Evolutionary conservation across 208 protist genomes (phyloP), one percentile per base, ranked within the genome.

Genomic region (Sergeia podlipaevii): DNA sequence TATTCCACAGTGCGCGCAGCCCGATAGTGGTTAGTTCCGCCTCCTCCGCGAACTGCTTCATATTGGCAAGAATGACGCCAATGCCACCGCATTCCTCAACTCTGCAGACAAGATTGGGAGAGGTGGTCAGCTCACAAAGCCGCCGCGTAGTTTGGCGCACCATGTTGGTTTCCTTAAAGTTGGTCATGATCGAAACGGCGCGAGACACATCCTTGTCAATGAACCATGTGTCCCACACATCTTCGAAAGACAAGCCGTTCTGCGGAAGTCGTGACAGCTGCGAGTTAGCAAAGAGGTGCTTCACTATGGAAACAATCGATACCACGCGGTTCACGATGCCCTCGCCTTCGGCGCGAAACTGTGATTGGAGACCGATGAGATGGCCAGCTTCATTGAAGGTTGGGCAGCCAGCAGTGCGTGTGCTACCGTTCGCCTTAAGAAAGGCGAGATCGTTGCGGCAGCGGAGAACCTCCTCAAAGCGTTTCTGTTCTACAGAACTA

Each of bases 181-280:
- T 95, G 42, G 56, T 67, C 28, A 91, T 52, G 3, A 95, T 93
- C 0, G 72, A 70, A 15, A 89, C 43, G 55, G 90, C 74, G 18
- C 89, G 77, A 1, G 85, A 62, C 34, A 89, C 66, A 64, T 95
- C 83, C 54, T 80, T 77, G 7, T 80, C 57, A 1, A 85, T 38
- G 58, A 85, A 91, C 88, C 91, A 97, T 26, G 88, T 94, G 47
- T 71, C 74, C 91, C 91, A 97, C 20, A 94, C 65, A n/a, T 91
- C 81, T 17, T 86, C 64, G 50, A 88, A 89, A 7, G 66, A 70
- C 20, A 71, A 27, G 29, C 38, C 41, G 1, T 78, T 36, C 39
- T 91, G 65, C n/a, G 83, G 59, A 29, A 97, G 72, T n/a, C 59
- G 52, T 4, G 52, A 28, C 36, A 97, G 74, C 71, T 93, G 75